Evolutionary conservation across 192 early-diverging fungal species (phyloP), one percentile per base, ranked within the genome.

Genomic region (Coemansia sp.): DNA sequence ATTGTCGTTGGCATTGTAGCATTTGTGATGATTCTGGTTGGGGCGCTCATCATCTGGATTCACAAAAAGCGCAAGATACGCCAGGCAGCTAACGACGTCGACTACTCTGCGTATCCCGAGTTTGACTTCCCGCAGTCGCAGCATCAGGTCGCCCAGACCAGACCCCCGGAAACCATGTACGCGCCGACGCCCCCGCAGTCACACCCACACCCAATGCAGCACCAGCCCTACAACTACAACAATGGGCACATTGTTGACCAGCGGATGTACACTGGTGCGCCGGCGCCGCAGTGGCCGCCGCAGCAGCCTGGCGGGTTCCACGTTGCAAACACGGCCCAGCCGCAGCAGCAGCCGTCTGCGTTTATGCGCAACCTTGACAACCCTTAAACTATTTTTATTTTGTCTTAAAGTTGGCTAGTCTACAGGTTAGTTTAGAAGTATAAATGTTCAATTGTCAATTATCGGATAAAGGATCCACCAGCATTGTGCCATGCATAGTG

Each of bases 1-100:
- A 67, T 67, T 24, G 65, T 54, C 12, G 44, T 67, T 6, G 65
- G 65, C n/a, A 22, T 54, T 12, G 65, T 60, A 12, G 65, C 45
- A 0, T 53, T 53, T n/a, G 57, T 45, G 19, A 44, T 35, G 16
- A 54, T 67, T 14, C 30, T 54, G 18, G 21, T 47, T 14, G 65
- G 51, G 7, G 63, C 28, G 14, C 21, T 53, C 2, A 27, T 57
- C 16, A n/a, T 53, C 19, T 55, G 46, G 47, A 51, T 50, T n/a
- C 46, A 67, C 53, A 53, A 51, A 21, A 52, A 54, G 28, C 49
- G 52, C 51, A 53, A 55, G 40, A 27, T 35, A 44, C 33, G 33
- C 6, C 19, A 38, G 23, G 57, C 47, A 27, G 29, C 46, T 18
- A 31, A n/a, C 30, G 28, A 49, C 23, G 45, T 33, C 1, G 58